Percentiles rank a stretch among this genome's conserved stretches.
Evolutionary conservation across 306 rosid species (phyloP).

Genomic region (Cucurbita maxima): DNA sequence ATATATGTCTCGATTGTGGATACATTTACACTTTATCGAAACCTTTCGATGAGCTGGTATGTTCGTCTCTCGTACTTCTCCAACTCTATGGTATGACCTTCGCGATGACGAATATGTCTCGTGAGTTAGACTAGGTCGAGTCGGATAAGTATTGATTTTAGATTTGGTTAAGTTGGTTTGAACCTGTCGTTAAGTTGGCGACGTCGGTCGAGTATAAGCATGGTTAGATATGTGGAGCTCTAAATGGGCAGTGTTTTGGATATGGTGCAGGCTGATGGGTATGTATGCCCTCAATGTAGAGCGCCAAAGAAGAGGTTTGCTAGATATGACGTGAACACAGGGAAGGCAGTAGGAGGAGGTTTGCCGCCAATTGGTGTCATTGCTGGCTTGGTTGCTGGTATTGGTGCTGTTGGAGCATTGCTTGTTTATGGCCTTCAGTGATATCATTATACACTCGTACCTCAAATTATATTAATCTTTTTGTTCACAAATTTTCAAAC

Average conservation of each 20-base stretch:
- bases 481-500: no score
- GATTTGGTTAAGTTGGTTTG: neutral
- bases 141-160: no score
- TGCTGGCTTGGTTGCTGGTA: conserved; percentile 64
- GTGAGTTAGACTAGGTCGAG: no score
- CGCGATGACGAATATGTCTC: no score
- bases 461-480: no score
- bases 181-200: no score
- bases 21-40: conserved; percentile 62
- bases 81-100: no score
- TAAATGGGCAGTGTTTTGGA: neutral
- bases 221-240: neutral
- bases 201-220: neutral
- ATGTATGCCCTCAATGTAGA: conserved; percentile 72
- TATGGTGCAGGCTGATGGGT: conserved; percentile 45
- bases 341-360: conserved; percentile 68
- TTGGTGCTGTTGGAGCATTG: conserved; percentile 82
- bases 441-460: neutral
- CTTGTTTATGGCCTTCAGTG: conserved; percentile 95
- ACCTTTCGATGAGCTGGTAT: conserved; percentile 82
- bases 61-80: neutral
- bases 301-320: conserved; percentile 95
- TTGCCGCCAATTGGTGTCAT: conserved; percentile 92
- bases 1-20: conserved; percentile 94
- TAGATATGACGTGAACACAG: conserved; percentile 64